phyloP scores from a whole-genome alignment of 768 basidiomycete genomes.

The Daedaleopsis nitida region DNA sequence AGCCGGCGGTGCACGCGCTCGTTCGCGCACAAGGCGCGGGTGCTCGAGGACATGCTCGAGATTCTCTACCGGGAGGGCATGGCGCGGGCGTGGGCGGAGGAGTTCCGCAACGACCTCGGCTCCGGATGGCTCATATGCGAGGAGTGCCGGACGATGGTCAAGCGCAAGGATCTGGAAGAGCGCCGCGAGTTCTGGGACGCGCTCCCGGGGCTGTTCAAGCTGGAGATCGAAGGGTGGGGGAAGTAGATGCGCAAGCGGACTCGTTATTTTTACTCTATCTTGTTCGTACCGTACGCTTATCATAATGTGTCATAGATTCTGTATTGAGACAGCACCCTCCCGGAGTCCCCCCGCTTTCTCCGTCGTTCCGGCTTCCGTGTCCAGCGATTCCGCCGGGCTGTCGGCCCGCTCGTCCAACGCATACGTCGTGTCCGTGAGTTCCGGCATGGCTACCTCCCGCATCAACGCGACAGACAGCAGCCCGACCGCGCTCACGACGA shows the following conservation, averaged over 20 bases:
- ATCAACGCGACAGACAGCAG: slow-evolving; percentile 30
- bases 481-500: slow-evolving; percentile 33
- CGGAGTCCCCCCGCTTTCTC: too few relatives aligned
- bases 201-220: not conserved
- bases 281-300: too few relatives aligned
- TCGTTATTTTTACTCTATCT: too few relatives aligned
- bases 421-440: too few relatives aligned
- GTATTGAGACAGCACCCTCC: too few relatives aligned
- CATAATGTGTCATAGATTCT: too few relatives aligned
- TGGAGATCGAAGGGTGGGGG: not conserved
- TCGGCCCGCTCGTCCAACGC: too few relatives aligned
- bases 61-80: not conserved
- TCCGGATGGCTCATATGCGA: not conserved
- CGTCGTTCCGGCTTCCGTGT: too few relatives aligned
- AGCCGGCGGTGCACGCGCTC: not conserved
- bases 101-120: not conserved
- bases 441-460: not conserved
- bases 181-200: not conserved
- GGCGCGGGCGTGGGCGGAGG: not conserved
- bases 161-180: not conserved
- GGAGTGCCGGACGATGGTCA: too few relatives aligned
- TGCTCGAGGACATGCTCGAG: not conserved
- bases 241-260: too few relatives aligned
- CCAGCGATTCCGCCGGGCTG: too few relatives aligned
- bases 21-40: not conserved